Base-by-base conservation (phyloP, 768 basidiomycete species). In the Plicaturopsis crispa region DNA sequence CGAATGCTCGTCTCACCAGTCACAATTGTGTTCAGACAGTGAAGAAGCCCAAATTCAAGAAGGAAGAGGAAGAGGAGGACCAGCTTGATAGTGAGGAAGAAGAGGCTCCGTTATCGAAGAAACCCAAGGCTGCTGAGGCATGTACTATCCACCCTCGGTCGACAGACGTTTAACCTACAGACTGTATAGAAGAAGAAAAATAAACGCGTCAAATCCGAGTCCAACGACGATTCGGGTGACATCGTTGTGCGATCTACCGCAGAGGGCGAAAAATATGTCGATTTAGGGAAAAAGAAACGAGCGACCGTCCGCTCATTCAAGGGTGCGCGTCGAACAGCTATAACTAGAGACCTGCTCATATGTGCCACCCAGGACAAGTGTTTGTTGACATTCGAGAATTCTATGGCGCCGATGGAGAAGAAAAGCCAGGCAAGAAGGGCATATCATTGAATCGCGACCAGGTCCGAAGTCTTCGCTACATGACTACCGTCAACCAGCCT, bases 401-500 rank as follows among this genome's bases (percentile, higher is more conserved):
- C 48, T 90, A 83, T 38, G 66, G 57, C 37, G 53, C 59, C 16
- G 61, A 71, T 1, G 57, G 55, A 0, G 75, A 78, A 4, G 68
- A 73, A 46, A 85, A 81, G 44, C 86, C 87, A 0, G 84, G 84
- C 0, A 89, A 86, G 57, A 90, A 88, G 49, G 87, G 85, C 6
- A 83, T 89, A 36, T 71, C 80, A 0, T 63, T 90, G 19, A 55
- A 62, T 11, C 33, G 61, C 3, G 84, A 87, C 14, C 84, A 85
- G 69, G 81, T 81, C 44, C 4, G 5, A 12, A 6, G 22, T 18
- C 35, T 33, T 24, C 12, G 22, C 6, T 3, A 14, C 43, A 24
- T 20, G 6, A 20, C 34, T 16, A 1, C 7, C 36, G 12, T 14
- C 14, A 14, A 22, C 21, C 5, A 31, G 18, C 20, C 16, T 22